Conservation (phyloP, 805 yeast species). For the Spathaspora girioi region DNA sequence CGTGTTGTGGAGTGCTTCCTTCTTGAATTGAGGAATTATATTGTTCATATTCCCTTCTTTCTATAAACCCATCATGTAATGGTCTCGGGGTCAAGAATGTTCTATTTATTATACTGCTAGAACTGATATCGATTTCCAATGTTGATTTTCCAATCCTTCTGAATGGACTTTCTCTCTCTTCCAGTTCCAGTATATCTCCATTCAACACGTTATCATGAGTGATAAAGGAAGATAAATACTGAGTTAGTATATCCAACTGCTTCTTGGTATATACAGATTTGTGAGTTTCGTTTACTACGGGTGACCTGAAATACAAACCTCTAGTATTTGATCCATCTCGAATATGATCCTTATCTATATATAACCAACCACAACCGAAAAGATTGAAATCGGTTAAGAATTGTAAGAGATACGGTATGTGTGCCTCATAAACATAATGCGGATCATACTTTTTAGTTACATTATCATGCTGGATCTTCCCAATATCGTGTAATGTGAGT, state of each 20-base stretch:
- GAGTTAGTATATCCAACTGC: conserved; percentile 5
- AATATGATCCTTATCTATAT: conserved; percentile 23
- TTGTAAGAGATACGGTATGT: conserved; percentile 73
- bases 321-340: not conserved
- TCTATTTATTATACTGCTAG: conserved; percentile 61
- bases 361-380: conserved; percentile 80
- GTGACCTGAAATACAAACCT: conserved; percentile 52
- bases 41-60: conserved; percentile 17
- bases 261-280: conserved; percentile 13
- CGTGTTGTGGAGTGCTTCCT: conserved; percentile 4
- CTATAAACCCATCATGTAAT: conserved; percentile 50
- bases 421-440: conserved; percentile 58
- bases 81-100: conserved; percentile 38
- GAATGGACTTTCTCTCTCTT: conserved; percentile 13
- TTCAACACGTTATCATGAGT: conserved; percentile 27
- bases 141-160: conserved; percentile 60
- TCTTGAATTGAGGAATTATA: not conserved
- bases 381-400: conserved; percentile 80
- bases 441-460: not conserved
- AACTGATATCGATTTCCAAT: conserved; percentile 68
- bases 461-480: conserved; percentile 2
- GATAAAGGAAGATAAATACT: conserved; percentile 11
- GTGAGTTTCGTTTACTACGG: conserved; percentile 31
- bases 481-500: conserved; percentile 1
- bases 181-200: conserved; percentile 3